Evolutionary conservation across 306 rosid genomes (phyloP).

Genomic region (Oemleria cerasiformis): DNA sequence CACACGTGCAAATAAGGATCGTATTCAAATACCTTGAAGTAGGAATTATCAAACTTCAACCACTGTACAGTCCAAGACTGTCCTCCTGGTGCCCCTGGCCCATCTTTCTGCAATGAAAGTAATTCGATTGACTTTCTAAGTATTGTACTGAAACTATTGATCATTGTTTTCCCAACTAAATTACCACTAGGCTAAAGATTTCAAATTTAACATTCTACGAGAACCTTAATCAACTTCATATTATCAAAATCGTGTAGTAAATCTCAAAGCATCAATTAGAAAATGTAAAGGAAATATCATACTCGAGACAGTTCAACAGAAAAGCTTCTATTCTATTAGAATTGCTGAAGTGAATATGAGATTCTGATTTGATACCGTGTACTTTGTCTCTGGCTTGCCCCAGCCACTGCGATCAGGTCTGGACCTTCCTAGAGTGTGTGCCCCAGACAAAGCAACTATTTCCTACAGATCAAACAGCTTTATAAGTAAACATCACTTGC

Average conservation of each 20-base stretch:
- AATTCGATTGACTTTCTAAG: conserved; percentile 26
- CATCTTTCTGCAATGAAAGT: conserved; percentile 65
- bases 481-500: conserved; percentile 26
- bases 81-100: conserved; percentile 99
- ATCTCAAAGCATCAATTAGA: background rate
- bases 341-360: background rate
- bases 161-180: background rate
- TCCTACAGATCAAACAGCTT: conserved; percentile 54
- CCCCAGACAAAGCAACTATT: conserved; percentile 97
- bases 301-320: background rate
- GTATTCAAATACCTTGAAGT: conserved; percentile 65
- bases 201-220: background rate
- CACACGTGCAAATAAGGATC: conserved; percentile 10
- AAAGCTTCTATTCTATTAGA: background rate
- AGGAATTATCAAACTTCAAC: conserved; percentile 96
- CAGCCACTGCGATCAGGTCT: conserved; percentile 98
- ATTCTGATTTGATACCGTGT: conserved; percentile 57
- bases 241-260: background rate
- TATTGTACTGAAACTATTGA: conserved; percentile 1
- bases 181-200: background rate
- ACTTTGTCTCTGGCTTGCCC: conserved; percentile 98
- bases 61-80: conserved; percentile 95
- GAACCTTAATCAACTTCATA: background rate
- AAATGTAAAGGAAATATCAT: conserved; percentile 2
- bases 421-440: conserved; percentile 90